Evolutionary conservation across 2,329 filamentous ascomycete genomes (phyloP), one percentile per base, ranked within the genome.

Genomic region (Penicillium sp.): DNA sequence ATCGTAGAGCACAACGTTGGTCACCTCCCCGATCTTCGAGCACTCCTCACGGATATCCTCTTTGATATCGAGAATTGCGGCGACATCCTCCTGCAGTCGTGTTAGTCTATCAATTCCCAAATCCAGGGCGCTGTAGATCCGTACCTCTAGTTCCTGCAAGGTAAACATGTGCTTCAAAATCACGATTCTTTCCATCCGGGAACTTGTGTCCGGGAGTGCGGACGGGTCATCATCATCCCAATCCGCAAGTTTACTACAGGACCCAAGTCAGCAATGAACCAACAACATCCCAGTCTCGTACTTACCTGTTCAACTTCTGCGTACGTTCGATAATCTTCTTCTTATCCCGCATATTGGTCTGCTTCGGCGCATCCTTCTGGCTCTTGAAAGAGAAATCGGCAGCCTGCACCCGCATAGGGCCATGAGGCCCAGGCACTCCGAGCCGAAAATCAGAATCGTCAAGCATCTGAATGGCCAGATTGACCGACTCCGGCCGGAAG

Each of bases 81-180:
- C 82, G 1, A 87, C 82, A 60, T 97, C 90, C 63, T 94, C 87
- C 57, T 76, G 43, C 27, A 36, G 10, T 14, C 6, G 20, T 18
- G 54, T 68, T 44, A 66, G 56, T 34, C 38, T 24, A 11, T 42
- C 14, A 20, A 9, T 44, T 18, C n/a, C n/a, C 20, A 16, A 14
- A 1, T 7, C 6, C 10, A 11, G 20, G 11, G 4, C 11, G 6
- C 11, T 11, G 11, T 8, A 11, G 14, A 24, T 18, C 38, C 42
- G n/a, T 55, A 74, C 74, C 59, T 89, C 84, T 22, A 97, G 76
- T 71, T 95, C 88, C 51, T 84, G 66, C 34, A 91, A 76, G 1
- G 89, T 94, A 69, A 98, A 98, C 85, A 95, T 95, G 70, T 95
- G 84, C 64, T 88, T 88, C 54, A 98, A 73, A 47, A 97, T 84